Evolutionary conservation across 306 rosid species (phyloP), one percentile per base, ranked within the genome.

Genomic region (Cicer judaicum): DNA sequence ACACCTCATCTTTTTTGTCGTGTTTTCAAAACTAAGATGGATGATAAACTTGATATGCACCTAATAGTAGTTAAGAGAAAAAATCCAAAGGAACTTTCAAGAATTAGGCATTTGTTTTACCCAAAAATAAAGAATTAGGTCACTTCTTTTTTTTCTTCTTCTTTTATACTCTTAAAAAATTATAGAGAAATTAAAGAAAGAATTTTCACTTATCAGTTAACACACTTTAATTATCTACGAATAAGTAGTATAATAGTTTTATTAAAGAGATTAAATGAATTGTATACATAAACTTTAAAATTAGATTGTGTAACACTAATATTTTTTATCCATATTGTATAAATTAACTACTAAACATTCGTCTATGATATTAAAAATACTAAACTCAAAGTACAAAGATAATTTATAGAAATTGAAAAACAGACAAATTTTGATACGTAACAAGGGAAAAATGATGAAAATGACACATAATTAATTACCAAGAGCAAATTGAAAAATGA

Each of bases 401-500:
- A 21, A 49, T 53, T 12, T 64, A 76, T 47, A 78, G 64, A 61
- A 68, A 38, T 13, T 52, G 44, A 19, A 49, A 81, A 75, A 82
- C 83, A 78, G 62, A 47, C 68, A 69, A 71, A 42, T 36, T 72
- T 48, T 59, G 10, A 55, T 11, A 65, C 38, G 79, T 34, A 78
- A 82, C 65, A 81, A 48, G 59, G 6, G 18, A 59, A 9, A 59
- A 4, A 56, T 5, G 40, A 24, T 36, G 36, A 73, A 75, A 74
- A 76, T 80, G 57, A 19, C 83, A 79, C 82, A 24, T 24, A 24
- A 24, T 79, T 57, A 29, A 5, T 42, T 11, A 67, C 7, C 68
- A 68, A 74, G 62, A 44, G 65, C 4, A 84, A 57, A 29, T 5
- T 53, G 70, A 24, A 66, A 77, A 72, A 72, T 38, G 66, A 80